A percentile compares a stretch with the other conserved stretches of the same genome.
These are phyloP conservation scores for Grifola frondosa DNA, from an alignment of 1,284 basidiomycete genomes.

Conservation along the genomic window DNA sequence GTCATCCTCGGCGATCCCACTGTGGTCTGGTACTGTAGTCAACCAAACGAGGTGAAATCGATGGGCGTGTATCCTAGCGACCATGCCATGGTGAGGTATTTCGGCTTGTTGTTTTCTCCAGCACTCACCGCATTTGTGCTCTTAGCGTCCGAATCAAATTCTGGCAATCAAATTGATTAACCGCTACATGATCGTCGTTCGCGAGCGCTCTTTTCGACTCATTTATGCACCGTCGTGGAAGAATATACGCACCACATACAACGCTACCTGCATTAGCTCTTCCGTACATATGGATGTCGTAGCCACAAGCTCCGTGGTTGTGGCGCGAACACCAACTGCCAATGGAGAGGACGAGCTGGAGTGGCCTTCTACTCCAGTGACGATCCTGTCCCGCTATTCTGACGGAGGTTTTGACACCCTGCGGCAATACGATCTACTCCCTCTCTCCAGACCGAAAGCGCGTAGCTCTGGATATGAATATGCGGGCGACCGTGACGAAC, in stretches of 20 bases:
- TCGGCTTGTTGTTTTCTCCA: background rate
- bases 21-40: conserved; percentile 21
- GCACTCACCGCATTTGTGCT: conserved; percentile 1
- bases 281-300: conserved; percentile 22
- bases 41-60: conserved; percentile 17
- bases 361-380: conserved; percentile 33
- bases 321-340: conserved; percentile 22
- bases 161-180: conserved; percentile 32
- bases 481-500: conserved; percentile 6
- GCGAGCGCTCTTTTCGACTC: conserved; percentile 29
- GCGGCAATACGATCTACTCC: conserved; percentile 33
- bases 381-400: conserved; percentile 29
- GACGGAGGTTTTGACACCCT: conserved; percentile 29
- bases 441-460: conserved; percentile 21
- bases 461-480: conserved; percentile 1
- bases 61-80: conserved; percentile 14
- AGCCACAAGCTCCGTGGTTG: conserved; percentile 29
- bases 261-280: conserved; percentile 10
- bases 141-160: conserved; percentile 17
- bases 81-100: conserved; percentile 8
- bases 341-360: conserved; percentile 16
- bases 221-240: conserved; percentile 29
- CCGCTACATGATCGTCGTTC: conserved; percentile 31
- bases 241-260: conserved; percentile 17
- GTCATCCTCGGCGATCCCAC: conserved; percentile 26